Conservation (phyloP, 257 asterid species). For the Salvia hispanica region DNA sequence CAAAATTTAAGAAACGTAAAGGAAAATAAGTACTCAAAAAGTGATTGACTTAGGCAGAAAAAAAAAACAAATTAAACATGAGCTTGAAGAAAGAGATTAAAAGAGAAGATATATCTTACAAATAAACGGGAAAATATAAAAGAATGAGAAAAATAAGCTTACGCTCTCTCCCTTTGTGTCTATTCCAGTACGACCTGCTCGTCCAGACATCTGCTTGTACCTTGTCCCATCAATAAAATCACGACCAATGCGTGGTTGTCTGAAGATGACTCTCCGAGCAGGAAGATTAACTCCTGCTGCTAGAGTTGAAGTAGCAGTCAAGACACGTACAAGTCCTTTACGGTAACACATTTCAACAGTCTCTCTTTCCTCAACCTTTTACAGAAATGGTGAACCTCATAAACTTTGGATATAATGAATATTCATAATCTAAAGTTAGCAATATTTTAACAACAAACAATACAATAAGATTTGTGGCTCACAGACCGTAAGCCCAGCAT, state of each 20-base stretch:
- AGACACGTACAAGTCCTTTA: conserved; percentile 94
- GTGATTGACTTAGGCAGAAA: too few relatives aligned
- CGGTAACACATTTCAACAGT: conserved; percentile 96
- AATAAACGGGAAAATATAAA: conserved; percentile 9
- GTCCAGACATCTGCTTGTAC: conserved; percentile 97
- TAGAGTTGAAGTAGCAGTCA: conserved; percentile 98
- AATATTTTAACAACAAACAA: conserved; percentile 28
- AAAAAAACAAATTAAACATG: too few relatives aligned
- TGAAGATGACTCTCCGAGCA: conserved; percentile 93
- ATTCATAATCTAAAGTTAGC: conserved; percentile 14
- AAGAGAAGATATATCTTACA: not conserved
- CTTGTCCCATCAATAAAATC: conserved; percentile 96
- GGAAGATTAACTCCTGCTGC: conserved; percentile 99
- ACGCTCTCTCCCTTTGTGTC: conserved; percentile 99
- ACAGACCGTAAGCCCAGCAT: conserved; percentile 94
- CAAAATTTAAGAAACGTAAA: too few relatives aligned
- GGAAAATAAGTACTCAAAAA: too few relatives aligned
- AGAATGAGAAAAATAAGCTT: conserved; percentile 39
- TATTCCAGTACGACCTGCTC: conserved; percentile 99
- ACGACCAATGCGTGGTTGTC: conserved; percentile 97
- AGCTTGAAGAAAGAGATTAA: too few relatives aligned
- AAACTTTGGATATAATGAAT: conserved; percentile 28
- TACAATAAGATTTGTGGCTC: conserved; percentile 23
- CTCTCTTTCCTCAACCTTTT: conserved; percentile 96
- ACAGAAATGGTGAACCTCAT: conserved; percentile 31